phyloP scores from a whole-genome alignment of 441 rosid species.

The Codiaeum variegatum region DNA sequence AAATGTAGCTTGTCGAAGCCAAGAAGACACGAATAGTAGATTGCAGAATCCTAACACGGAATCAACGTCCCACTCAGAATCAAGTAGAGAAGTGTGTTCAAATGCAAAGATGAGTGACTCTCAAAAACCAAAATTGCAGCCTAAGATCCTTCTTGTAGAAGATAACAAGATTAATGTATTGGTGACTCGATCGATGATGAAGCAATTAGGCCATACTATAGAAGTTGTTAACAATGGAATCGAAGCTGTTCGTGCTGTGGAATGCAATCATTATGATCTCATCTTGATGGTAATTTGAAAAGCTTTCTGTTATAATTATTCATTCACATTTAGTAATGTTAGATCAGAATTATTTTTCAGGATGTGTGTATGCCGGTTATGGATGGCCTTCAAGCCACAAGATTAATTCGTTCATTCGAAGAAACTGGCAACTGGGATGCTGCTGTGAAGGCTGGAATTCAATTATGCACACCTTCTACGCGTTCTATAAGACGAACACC shows the following conservation, averaged over 20 bases:
- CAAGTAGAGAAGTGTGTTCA: slow-evolving; percentile 29
- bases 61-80: slow-evolving; percentile 29
- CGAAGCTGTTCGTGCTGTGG: slow-evolving; percentile 74
- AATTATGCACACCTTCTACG: slow-evolving; percentile 25
- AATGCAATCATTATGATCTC: slow-evolving; percentile 50
- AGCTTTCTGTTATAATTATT: neutral
- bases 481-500: slow-evolving; percentile 47
- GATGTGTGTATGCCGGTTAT: slow-evolving; percentile 96
- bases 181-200: slow-evolving; percentile 84
- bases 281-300: slow-evolving; percentile 69
- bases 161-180: slow-evolving; percentile 85
- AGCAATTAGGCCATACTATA: slow-evolving; percentile 65
- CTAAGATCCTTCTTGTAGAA: slow-evolving; percentile 91
- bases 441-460: slow-evolving; percentile 65
- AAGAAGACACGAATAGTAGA: slow-evolving; percentile 22
- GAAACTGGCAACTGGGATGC: slow-evolving; percentile 85
- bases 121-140: slow-evolving; percentile 34
- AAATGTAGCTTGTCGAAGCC: slow-evolving; percentile 30
- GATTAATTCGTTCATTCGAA: slow-evolving; percentile 80
- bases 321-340: slow-evolving; percentile 10
- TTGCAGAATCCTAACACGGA: slow-evolving; percentile 18
- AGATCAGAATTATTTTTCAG: slow-evolving; percentile 31
- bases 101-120: slow-evolving; percentile 31
- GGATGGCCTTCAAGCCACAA: slow-evolving; percentile 91
- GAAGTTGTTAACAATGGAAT: slow-evolving; percentile 78